Base-by-base conservation (phyloP, 805 yeast species). In the Candida railenensis region DNA sequence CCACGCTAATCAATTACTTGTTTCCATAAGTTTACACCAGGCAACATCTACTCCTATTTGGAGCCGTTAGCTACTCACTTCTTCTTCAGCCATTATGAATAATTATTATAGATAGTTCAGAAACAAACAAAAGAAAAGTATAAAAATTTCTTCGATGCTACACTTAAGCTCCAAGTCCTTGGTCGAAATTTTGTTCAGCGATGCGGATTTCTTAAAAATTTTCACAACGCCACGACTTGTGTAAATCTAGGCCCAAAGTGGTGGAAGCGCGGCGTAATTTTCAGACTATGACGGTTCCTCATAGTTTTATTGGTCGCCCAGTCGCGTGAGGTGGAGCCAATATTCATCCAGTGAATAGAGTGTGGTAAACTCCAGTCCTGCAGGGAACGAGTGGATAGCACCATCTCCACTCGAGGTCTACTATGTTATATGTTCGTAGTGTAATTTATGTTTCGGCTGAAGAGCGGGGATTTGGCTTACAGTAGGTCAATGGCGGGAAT, bases 71-170 rank as follows among this genome's bases (percentile, higher is more conserved):
- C 9, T 47, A 67, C 73, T 56, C 67, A 67, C 73, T 50, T 67
- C 73, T 65, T 67, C 73, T 51, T 67, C 73, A 67, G 73, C 71
- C 73, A 67, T 67, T 49, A 53, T 61, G 49, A 47, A 47, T 42
- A 49, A 46, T 53, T 47, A 25, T 53, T 46, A 44, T 46, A 49
- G 46, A 52, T 50, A 41, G 43, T 39, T 42, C 40, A 28, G 34
- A 46, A 49, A 43, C 49, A 54, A 49, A 53, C 51, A 49, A 48
- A 51, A 43, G 53, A 55, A 51, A 58, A 53, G 49, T 50, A 45
- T 45, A 54, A 54, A 58, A 59, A 51, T 46, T 53, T 46, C 46
- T 43, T 52, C 47, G 16, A 40, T 40, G 34, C 15, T 40, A 22
- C 28, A 28, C 25, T 41, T 37, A 34, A 28, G 19, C 42, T 32